Evolutionary conservation across 1,284 basidiomycete genomes (phyloP).

Genomic region (Ceratobasidium sp.): DNA sequence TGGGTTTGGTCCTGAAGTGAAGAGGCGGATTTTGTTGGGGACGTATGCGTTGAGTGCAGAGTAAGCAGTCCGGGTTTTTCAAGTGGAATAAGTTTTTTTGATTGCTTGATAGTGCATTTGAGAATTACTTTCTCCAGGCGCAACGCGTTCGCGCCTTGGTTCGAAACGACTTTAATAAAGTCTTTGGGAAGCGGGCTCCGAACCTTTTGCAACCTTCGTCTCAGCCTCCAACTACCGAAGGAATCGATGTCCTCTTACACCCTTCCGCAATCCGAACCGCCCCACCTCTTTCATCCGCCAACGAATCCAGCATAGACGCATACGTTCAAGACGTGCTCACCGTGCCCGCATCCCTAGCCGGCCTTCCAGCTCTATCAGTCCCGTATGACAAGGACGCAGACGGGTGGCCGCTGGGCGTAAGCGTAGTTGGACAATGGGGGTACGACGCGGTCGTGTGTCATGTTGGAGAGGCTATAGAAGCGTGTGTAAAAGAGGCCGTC

Average conservation of each 20-base stretch:
- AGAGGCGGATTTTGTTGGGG: slow-evolving; percentile 89
- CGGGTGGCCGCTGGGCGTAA: slow-evolving; percentile 89
- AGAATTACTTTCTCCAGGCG: slow-evolving; percentile 96
- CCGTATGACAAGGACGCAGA: slow-evolving; percentile 69
- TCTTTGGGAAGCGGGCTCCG: slow-evolving; percentile 67
- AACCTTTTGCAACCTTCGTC: slow-evolving; percentile 60
- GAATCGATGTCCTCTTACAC: slow-evolving; percentile 85
- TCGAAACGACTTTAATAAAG: slow-evolving; percentile 77
- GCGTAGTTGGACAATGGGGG: slow-evolving; percentile 92
- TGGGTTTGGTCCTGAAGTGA: slow-evolving; percentile 88
- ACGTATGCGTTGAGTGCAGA: slow-evolving; percentile 93
- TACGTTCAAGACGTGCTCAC: slow-evolving; percentile 96
- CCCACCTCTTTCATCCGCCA: slow-evolving; percentile 64
- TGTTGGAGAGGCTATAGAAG: slow-evolving; percentile 67
- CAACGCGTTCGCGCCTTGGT: slow-evolving; percentile 81
- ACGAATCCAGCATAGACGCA: slow-evolving; percentile 59
- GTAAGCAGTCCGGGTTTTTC: slow-evolving; percentile 64
- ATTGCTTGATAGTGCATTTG: slow-evolving; percentile 77
- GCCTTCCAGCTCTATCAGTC: slow-evolving; percentile 84
- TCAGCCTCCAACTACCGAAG: slow-evolving; percentile 49
- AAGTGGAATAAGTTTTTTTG: not conserved
- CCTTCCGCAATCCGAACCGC: slow-evolving; percentile 87
- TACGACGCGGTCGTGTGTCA: slow-evolving; percentile 74
- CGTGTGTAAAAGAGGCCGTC: slow-evolving; percentile 12
- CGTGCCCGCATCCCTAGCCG: slow-evolving; percentile 90